Evolutionary conservation across 192 early-diverging fungal genomes (phyloP).

Genomic region (Backusella psychrophila): DNA sequence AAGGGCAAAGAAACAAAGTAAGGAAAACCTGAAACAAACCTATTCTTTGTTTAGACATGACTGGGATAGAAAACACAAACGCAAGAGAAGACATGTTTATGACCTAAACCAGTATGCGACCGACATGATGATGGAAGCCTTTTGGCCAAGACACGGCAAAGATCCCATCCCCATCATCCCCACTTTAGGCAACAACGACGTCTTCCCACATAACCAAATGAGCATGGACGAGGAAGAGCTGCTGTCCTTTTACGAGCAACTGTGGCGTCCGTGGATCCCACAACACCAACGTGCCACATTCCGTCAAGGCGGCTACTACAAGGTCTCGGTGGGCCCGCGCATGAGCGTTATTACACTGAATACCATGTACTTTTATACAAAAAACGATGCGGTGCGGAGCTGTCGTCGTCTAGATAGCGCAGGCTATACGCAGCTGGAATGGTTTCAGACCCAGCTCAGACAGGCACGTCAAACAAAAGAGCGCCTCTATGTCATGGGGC

Average conservation of each 20-base stretch:
- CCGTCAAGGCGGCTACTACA: constrained; percentile 64
- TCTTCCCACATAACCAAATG: constrained; percentile 62
- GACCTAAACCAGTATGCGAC: background rate
- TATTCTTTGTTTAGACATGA: background rate
- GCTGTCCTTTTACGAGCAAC: constrained; percentile 8
- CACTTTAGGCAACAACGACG: constrained; percentile 65
- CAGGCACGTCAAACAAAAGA: constrained; percentile 39
- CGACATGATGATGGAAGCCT: constrained; percentile 11
- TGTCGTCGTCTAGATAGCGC: constrained; percentile 56
- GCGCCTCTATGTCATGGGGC: constrained; percentile 60
- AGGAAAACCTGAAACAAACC: background rate
- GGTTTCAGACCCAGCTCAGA: constrained; percentile 59
- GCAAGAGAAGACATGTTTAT: constrained; percentile 10
- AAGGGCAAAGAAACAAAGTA: background rate
- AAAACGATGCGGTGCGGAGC: constrained; percentile 65
- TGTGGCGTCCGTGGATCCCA: constrained; percentile 60
- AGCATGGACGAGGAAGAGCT: constrained; percentile 19
- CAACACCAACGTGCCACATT: constrained; percentile 58
- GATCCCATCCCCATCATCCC: constrained; percentile 38
- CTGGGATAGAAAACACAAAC: constrained; percentile 1
- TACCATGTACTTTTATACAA: constrained; percentile 67
- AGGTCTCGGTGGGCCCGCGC: constrained; percentile 46
- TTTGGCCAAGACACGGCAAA: background rate
- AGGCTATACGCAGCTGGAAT: constrained; percentile 16
- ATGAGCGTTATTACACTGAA: constrained; percentile 61